These are phyloP conservation scores for Graphilbum sp. DNA, from an alignment of 2,329 filamentous ascomycete genomes.

Conservation along the genomic window DNA sequence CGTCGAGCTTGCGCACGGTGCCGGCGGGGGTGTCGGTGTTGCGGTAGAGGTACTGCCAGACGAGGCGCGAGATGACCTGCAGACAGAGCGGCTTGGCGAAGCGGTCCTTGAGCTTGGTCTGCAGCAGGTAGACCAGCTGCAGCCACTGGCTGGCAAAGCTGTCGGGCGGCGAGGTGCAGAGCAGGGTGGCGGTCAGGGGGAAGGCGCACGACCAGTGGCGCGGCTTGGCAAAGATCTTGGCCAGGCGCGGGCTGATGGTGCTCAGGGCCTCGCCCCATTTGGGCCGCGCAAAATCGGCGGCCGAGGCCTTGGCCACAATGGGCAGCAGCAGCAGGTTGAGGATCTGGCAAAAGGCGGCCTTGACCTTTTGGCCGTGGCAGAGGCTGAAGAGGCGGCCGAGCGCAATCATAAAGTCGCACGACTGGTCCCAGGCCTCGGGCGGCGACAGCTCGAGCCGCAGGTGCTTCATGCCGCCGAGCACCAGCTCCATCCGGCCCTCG, in stretches of 20 bases:
- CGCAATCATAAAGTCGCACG: constrained; percentile 75
- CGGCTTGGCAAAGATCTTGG: constrained; percentile 77
- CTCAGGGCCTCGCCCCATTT: constrained; percentile 81
- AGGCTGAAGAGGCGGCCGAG: constrained; percentile 69
- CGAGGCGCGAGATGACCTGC: constrained; percentile 73
- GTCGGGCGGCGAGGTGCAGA: constrained; percentile 78
- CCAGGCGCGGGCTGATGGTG: constrained; percentile 59
- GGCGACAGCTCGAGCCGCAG: constrained; percentile 60
- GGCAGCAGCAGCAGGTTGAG: constrained; percentile 75
- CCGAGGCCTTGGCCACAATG: constrained; percentile 64
- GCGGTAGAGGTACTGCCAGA: constrained; percentile 91
- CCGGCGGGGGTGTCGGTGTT: constrained; percentile 53
- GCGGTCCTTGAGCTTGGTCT: constrained; percentile 72
- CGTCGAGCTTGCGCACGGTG: constrained; percentile 68
- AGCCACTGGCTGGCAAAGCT: constrained; percentile 78
- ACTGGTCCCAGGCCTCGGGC: constrained; percentile 63
- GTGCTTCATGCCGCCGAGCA: constrained; percentile 84
- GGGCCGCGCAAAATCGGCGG: constrained; percentile 58
- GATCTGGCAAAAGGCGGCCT: constrained; percentile 87
- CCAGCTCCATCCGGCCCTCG: constrained; percentile 71
- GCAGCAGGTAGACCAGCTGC: constrained; percentile 59
- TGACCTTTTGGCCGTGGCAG: constrained; percentile 77
- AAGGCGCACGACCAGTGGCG: constrained; percentile 85
- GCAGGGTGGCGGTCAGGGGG: constrained; percentile 68
- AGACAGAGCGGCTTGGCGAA: constrained; percentile 62